A percentile compares a stretch with the other conserved stretches of the same genome.
phyloP scores from a whole-genome alignment of 345 rosid genomes.

The Populus euphratica region DNA sequence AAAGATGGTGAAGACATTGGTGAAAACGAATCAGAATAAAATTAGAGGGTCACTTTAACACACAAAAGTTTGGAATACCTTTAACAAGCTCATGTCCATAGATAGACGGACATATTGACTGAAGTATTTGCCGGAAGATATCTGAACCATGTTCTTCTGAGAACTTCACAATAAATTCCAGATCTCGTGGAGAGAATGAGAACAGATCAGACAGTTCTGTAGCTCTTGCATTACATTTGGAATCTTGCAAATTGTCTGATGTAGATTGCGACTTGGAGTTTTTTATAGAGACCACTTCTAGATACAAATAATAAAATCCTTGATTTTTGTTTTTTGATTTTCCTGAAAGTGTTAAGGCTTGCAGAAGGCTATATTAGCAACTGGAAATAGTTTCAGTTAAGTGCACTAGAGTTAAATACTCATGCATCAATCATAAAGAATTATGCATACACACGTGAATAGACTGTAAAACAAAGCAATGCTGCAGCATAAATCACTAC shows the following conservation, averaged over 20 bases:
- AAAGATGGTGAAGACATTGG: background rate
- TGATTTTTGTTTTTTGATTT: conserved; percentile 81
- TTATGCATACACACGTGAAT: background rate
- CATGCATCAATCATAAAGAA: background rate
- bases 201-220: conserved; percentile 61
- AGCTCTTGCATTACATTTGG: conserved; percentile 40
- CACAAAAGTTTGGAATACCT: conserved; percentile 40
- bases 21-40: background rate
- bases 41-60: background rate
- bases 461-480: background rate
- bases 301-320: conserved; percentile 85
- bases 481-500: too few relatives aligned
- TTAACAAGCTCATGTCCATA: conserved; percentile 97
- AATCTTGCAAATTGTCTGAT: conserved; percentile 50
- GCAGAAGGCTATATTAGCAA: conserved; percentile 2
- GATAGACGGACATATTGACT: conserved; percentile 90
- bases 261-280: conserved; percentile 75
- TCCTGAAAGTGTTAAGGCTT: conserved; percentile 48
- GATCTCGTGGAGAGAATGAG: conserved; percentile 76
- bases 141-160: conserved; percentile 79
- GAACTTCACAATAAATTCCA: conserved; percentile 91
- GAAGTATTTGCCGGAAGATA: conserved; percentile 70
- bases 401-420: background rate
- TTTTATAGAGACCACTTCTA: conserved; percentile 77
- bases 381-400: conserved; percentile 13